Conservation (phyloP, 305 asterid species). For the Petunia hybrid region DNA sequence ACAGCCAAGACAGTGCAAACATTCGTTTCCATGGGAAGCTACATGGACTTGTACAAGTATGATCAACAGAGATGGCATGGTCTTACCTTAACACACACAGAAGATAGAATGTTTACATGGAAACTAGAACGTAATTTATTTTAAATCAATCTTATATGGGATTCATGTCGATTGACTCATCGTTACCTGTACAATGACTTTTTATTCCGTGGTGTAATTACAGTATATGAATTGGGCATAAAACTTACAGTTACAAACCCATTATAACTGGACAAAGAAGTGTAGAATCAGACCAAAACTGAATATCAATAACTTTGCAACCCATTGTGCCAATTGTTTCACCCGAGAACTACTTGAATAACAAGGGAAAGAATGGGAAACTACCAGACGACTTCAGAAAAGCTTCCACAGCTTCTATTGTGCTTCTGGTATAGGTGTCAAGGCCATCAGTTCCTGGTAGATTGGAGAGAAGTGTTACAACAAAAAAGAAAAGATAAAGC, state of each 20-base stretch:
- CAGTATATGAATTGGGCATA: conserved; percentile 33
- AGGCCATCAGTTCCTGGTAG: conserved; percentile 52
- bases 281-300: conserved; percentile 21
- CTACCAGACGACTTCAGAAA: conserved; percentile 13
- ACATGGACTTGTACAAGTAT: too few relatives aligned
- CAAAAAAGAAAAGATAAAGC: not conserved
- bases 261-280: conserved; percentile 27
- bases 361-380: not conserved
- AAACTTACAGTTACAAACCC: conserved; percentile 37
- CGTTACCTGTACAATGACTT: not conserved
- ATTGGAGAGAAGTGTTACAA: conserved; percentile 11
- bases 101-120: not conserved
- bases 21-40: too few relatives aligned
- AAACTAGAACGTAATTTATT: conserved; percentile 1
- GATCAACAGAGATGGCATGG: too few relatives aligned
- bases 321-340: not conserved
- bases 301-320: conserved; percentile 8
- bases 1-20: too few relatives aligned
- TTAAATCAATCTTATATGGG: not conserved
- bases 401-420: conserved; percentile 32
- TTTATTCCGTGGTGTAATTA: conserved; percentile 25
- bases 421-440: conserved; percentile 60
- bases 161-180: conserved; percentile 4
- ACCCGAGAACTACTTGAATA: conserved; percentile 1
- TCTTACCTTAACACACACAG: too few relatives aligned